phyloP scores from a whole-genome alignment of 176 grass and related monocot species.

The Sorghum bicolor region Sorghum_bicolor_NCBIv3 NC_012872.2:52011001-52011500 shows the following conservation, averaged over 20 bases:
- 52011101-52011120: neutral
- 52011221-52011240: neutral
- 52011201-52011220: conserved; percentile 12
- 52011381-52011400: neutral
- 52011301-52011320: conserved; percentile 11
- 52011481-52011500: conserved; percentile 89
- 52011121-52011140: neutral
- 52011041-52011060: conserved; percentile 44
- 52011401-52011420: conserved; percentile 9
- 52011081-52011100: neutral
- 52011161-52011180: neutral
- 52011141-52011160: neutral
- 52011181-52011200: neutral
- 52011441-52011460: conserved; percentile 10
- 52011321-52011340: neutral
- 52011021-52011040: conserved; percentile 99
- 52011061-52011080: conserved; percentile 12
- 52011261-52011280: neutral
- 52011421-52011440: conserved; percentile 7
- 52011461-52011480: conserved; percentile 91
- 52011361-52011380: neutral
- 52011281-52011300: conserved; percentile 3
- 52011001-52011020: conserved; percentile 90
- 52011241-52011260: conserved; percentile 7
- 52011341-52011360: neutral